phyloP scores from a whole-genome alignment of 805 yeast species.

The Metschnikowia aberdeeniae region DNA sequence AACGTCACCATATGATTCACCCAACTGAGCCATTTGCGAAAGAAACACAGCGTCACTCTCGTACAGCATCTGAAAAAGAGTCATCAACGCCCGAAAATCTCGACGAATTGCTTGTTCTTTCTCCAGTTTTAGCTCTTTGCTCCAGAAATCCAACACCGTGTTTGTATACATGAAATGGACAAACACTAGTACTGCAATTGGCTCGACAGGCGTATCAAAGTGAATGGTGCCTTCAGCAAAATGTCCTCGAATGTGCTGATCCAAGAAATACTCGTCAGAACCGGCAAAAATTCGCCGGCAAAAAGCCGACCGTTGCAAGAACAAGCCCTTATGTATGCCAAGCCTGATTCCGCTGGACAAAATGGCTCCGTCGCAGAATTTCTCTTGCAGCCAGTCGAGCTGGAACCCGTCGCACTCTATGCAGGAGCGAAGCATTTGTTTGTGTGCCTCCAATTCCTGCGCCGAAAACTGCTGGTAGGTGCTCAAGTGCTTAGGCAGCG shows the following conservation, averaged over 20 bases:
- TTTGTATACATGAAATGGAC: slow-evolving; percentile 51
- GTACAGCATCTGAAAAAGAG: slow-evolving; percentile 13
- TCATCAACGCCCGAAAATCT: slow-evolving; percentile 25
- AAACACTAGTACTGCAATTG: slow-evolving; percentile 38
- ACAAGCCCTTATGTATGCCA: slow-evolving; percentile 34
- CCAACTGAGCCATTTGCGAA: slow-evolving; percentile 6
- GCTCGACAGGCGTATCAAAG: slow-evolving; percentile 22
- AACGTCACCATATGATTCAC: slow-evolving; percentile 36
- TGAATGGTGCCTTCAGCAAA: slow-evolving; percentile 18
- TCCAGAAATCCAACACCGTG: slow-evolving; percentile 44
- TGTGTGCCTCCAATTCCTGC: background rate
- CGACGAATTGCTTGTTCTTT: slow-evolving; percentile 26
- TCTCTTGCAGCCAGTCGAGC: slow-evolving; percentile 14
- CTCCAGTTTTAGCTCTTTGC: slow-evolving; percentile 22
- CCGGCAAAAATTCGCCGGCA: slow-evolving; percentile 22
- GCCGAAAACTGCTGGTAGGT: slow-evolving; percentile 6
- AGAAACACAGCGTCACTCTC: slow-evolving; percentile 10
- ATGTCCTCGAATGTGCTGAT: slow-evolving; percentile 23
- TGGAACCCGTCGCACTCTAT: background rate
- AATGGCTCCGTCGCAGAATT: slow-evolving; percentile 36
- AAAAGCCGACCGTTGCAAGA: slow-evolving; percentile 28
- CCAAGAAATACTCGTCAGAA: slow-evolving; percentile 21
- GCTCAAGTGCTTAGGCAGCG: background rate
- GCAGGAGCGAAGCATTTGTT: slow-evolving; percentile 1
- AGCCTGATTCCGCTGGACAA: slow-evolving; percentile 24